Evolutionary conservation across 305 asterid genomes (phyloP), one percentile per base, ranked within the genome.

Genomic region (Vinca major): DNA sequence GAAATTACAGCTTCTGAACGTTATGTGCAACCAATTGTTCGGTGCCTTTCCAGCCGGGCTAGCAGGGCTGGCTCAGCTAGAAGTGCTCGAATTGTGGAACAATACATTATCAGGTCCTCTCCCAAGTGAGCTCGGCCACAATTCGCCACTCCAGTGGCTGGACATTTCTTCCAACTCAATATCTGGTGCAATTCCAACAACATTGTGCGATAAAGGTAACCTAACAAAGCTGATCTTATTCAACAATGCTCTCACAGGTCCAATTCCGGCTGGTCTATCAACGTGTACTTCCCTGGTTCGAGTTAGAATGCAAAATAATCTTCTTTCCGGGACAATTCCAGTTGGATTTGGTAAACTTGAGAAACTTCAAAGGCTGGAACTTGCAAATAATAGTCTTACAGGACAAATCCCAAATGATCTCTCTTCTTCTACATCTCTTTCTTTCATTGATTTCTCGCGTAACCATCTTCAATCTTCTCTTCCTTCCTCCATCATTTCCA

Each of bases 1-100:
- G 89, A 75, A 78, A 67, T 74, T 92, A 57, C 79, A 73, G 82
- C 86, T 92, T 4, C 66, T 92, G 88, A 86, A 88, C 77, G 78
- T 92, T 77, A 88, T 92, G 96, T 72, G 84, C 36, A 92, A 92
- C 76, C 73, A 67, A 63, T 67, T 92, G 48, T 81, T 89, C 0
- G 95, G 96, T 20, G 69, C 83, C 1, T 78, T 85, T 26, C 96
- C 98, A 4, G 39, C 76, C 41, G 77, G 73, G 69, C 72, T 92
- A 50, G 83, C 77, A 62, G 78, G 75, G 53, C 77, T 86, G 83
- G 57, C 82, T 65, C 80, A 71, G 19, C 78, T 89, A 3, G 72
- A 78, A 56, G 92, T 86, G 4, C 81, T 92, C 57, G 95, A 90
- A 81, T 85, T 92, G 19, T 92, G 98, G 98, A 88, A 92, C 80